Evolutionary conservation across 768 basidiomycete species (phyloP).

Genomic region (Pulveroboletus ravenelii): DNA sequence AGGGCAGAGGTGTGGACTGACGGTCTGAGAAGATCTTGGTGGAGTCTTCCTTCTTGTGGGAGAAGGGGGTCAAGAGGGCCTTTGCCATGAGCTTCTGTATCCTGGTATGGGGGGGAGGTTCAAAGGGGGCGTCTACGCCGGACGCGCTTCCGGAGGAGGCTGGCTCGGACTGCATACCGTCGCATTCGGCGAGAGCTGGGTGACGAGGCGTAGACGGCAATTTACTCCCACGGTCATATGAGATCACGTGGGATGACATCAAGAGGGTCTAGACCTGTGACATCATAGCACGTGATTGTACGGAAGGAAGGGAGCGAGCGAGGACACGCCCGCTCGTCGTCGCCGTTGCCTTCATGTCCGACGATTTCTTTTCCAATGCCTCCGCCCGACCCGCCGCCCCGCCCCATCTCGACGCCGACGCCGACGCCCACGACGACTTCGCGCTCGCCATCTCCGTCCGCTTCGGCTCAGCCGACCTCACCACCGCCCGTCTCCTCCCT

Average conservation of each 20-base stretch:
- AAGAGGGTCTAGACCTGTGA: conserved; percentile 24
- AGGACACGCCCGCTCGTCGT: background rate
- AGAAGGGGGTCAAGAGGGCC: conserved; percentile 66
- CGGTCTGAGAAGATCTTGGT: conserved; percentile 71
- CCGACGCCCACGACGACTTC: conserved; percentile 40
- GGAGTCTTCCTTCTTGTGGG: conserved; percentile 55
- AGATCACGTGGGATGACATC: conserved; percentile 25
- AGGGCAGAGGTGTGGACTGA: conserved; percentile 35
- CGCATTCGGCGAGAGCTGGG: conserved; percentile 12
- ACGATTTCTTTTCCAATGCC: conserved; percentile 42
- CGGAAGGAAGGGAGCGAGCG: background rate
- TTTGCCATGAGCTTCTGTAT: conserved; percentile 49
- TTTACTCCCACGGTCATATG: conserved; percentile 5
- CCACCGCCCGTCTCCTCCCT: conserved; percentile 36
- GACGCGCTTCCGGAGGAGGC: background rate
- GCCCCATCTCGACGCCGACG: background rate
- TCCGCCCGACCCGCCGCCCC: conserved; percentile 14
- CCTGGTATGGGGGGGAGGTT: background rate
- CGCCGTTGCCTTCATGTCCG: conserved; percentile 22
- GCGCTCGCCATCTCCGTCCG: conserved; percentile 51
- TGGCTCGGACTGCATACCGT: conserved; percentile 27
- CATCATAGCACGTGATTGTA: conserved; percentile 31
- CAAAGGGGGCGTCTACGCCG: background rate
- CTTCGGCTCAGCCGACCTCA: conserved; percentile 36
- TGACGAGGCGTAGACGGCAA: background rate